Base-by-base conservation (phyloP, 2,329 filamentous ascomycete species). In the Penicillium corylophilum region DNA sequence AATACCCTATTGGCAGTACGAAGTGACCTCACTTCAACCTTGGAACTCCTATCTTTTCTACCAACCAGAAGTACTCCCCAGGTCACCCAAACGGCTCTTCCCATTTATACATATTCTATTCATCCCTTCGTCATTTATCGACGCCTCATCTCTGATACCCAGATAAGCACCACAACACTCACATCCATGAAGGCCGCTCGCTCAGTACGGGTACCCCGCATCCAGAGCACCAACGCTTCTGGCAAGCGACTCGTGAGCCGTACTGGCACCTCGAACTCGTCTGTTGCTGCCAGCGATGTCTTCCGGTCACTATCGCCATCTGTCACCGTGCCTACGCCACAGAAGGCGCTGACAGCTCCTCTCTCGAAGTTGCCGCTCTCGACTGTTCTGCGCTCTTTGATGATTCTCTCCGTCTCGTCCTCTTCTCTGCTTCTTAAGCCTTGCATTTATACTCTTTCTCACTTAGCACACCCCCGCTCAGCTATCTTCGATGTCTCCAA, bases 361-460 rank as follows among this genome's bases (percentile, higher is more conserved):
- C 55, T 73, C 22, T 63, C 69, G 13, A 68, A 70, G 26, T 64
- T 74, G 8, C 70, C 70, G 9, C 58, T 74, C 5, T 70, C 70
- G 2, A 65, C 68, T 6, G 65, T 73, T n/a, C 39, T 73, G 29
- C 67, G 70, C 28, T 73, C 70, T 15, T 49, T 72, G 40, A 51
- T 72, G 39, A 66, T 73, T 3, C 60, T 73, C 6, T 71, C 70
- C 13, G 60, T 71, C 26, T 73, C 70, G 0, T 73, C 70, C 5
- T 71, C 70, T 1, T 35, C 66, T 5, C 48, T 86, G 4, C 81
- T 96, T 1, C 81, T 95, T 7, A 77, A 79, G 12, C 86, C 89
- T 1, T 93, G 87, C 36, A 81, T 95, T 48, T 80, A 79, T 51
- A 74, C 88, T 44, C 88, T 95, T 70, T 82, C 79, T 6, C 70